Evolutionary conservation across 2,329 filamentous ascomycete species (phyloP).

Genomic region (Cercospora nicotianae): DNA sequence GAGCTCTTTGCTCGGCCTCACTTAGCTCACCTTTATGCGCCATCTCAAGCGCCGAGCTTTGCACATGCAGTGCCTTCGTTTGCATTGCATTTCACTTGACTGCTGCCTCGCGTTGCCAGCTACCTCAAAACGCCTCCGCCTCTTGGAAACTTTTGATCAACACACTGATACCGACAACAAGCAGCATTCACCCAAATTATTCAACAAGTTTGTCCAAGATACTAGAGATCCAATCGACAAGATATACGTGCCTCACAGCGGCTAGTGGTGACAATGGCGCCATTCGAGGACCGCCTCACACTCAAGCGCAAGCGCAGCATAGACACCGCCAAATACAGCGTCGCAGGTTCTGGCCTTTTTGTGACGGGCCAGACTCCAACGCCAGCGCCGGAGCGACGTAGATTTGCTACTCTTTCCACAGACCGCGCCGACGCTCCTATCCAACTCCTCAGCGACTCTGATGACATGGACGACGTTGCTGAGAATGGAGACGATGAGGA

Average conservation of each 20-base stretch:
- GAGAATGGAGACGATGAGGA: too few species aligned
- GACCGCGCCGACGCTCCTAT: too few species aligned
- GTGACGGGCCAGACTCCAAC: conserved; percentile 11
- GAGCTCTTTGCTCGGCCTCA: not conserved
- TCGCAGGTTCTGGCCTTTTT: not conserved
- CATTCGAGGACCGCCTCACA: too few species aligned
- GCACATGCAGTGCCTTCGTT: not conserved
- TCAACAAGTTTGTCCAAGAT: not conserved
- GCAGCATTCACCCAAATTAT: not conserved
- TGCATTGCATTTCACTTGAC: not conserved
- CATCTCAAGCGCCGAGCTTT: not conserved
- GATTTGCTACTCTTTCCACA: not conserved
- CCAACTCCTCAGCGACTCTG: too few species aligned
- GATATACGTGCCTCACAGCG: not conserved
- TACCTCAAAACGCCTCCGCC: not conserved
- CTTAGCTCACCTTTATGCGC: not conserved
- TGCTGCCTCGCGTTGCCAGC: not conserved
- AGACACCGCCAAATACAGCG: not conserved
- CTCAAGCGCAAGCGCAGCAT: conserved; percentile 5
- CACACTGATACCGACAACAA: not conserved
- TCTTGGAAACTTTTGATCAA: not conserved
- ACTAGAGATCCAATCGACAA: not conserved
- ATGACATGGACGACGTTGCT: too few species aligned
- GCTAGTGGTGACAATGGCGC: not conserved
- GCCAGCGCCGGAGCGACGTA: not conserved